A percentile compares a stretch with the other conserved stretches of the same genome.
phyloP scores from a whole-genome alignment of 2,329 filamentous ascomycete genomes.

The Colletotrichum plurivorum region DNA sequence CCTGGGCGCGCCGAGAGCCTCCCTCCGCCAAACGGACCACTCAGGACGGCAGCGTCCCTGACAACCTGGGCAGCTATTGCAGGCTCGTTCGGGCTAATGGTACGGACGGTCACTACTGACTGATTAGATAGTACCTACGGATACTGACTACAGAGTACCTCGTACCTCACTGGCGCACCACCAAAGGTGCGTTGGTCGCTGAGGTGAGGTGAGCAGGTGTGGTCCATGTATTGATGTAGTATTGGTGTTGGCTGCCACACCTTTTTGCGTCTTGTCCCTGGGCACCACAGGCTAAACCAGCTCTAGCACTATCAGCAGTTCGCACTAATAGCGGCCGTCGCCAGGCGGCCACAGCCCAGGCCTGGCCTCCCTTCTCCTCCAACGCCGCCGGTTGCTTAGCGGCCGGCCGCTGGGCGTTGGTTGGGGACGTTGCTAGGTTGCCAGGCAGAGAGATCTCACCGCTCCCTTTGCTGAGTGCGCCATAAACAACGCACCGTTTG shows the following conservation, averaged over 20 bases:
- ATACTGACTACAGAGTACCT: background rate
- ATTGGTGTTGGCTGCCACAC: conserved; percentile 30
- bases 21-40: conserved; percentile 19
- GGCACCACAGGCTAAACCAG: background rate
- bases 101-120: background rate
- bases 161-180: background rate
- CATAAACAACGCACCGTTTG: conserved; percentile 23
- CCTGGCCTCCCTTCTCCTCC: conserved; percentile 15
- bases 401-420: conserved; percentile 20
- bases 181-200: conserved; percentile 5
- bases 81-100: conserved; percentile 7
- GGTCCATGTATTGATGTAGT: background rate
- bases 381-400: conserved; percentile 6
- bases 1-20: conserved; percentile 11
- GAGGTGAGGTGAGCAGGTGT: conserved; percentile 10
- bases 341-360: conserved; percentile 28
- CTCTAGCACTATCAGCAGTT: conserved; percentile 29
- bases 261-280: conserved; percentile 2
- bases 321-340: conserved; percentile 30
- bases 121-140: background rate
- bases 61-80: conserved; percentile 18
- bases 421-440: conserved; percentile 18
- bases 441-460: conserved; percentile 4
- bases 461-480: conserved; percentile 5
- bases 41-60: conserved; percentile 24